phyloP scores from a whole-genome alignment of 2,329 filamentous ascomycete genomes.

The Emericellopsis atlantica region DNA sequence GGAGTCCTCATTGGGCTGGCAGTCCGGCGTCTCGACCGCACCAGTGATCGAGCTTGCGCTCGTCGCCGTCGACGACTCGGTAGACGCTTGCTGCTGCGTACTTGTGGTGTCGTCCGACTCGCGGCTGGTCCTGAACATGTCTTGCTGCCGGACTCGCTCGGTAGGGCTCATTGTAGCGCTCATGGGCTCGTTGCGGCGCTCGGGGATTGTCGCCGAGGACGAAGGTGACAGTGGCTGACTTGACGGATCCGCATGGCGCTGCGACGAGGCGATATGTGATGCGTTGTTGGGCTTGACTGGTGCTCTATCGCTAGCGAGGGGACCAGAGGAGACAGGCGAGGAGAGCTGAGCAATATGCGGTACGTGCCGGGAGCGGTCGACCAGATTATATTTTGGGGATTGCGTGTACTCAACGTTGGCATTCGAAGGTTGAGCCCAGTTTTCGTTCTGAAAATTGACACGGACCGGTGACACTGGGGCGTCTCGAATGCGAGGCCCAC shows the following conservation, averaged over 20 bases:
- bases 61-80: constrained; percentile 39
- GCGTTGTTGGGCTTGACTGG: background rate
- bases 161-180: constrained; percentile 14
- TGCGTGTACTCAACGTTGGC: constrained; percentile 31
- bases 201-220: constrained; percentile 5
- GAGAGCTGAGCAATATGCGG: background rate
- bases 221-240: constrained; percentile 5
- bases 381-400: constrained; percentile 9
- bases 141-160: constrained; percentile 17
- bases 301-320: background rate
- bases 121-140: constrained; percentile 33
- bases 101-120: constrained; percentile 41
- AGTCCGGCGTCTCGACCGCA: constrained; percentile 32
- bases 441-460: constrained; percentile 39
- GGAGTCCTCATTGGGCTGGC: constrained; percentile 29
- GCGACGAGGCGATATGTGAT: background rate
- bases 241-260: constrained; percentile 1
- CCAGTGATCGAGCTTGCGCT: constrained; percentile 44
- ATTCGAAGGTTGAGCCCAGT: constrained; percentile 39
- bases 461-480: constrained; percentile 43
- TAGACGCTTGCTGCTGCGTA: constrained; percentile 31
- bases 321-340: too few species aligned
- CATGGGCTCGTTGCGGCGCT: background rate
- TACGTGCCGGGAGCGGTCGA: constrained; percentile 8
- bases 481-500: constrained; percentile 33